A percentile compares a stretch with the other conserved stretches of the same genome.
phyloP scores from a whole-genome alignment of 1,284 basidiomycete genomes.

The Volvariella surrecta region DNA sequence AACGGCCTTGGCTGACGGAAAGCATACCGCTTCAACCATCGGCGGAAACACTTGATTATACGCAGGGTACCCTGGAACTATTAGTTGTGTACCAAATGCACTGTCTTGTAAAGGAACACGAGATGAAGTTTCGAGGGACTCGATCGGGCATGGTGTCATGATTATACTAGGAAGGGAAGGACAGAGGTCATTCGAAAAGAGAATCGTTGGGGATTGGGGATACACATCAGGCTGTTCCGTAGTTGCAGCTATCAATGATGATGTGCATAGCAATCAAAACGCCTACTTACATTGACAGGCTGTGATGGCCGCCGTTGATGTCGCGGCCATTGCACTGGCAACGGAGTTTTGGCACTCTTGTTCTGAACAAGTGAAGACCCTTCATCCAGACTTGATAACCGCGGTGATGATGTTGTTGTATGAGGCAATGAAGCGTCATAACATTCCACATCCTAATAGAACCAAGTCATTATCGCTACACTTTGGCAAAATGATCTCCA shows the following conservation, averaged over 20 bases:
- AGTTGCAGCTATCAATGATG: not conserved
- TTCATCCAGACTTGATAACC: not conserved
- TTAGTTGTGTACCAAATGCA: conserved; percentile 40
- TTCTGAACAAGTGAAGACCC: not conserved
- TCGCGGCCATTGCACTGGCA: conserved; percentile 10
- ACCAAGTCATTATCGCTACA: too few relatives aligned
- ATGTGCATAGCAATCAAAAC: not conserved
- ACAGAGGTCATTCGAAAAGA: too few relatives aligned
- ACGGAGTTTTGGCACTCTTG: conserved; percentile 2
- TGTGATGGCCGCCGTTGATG: conserved; percentile 18
- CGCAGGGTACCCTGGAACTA: conserved; percentile 39
- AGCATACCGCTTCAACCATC: conserved; percentile 13
- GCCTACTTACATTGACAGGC: conserved; percentile 15
- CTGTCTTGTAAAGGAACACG: conserved; percentile 47
- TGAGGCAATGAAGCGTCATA: too few relatives aligned
- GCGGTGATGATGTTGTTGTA: too few relatives aligned
- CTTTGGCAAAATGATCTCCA: too few relatives aligned
- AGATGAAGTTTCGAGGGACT: conserved; percentile 28
- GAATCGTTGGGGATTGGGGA: not conserved
- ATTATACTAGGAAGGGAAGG: conserved; percentile 39
- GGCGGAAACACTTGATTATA: conserved; percentile 44
- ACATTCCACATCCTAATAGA: too few relatives aligned
- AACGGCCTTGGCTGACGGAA: conserved; percentile 21
- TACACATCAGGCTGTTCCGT: not conserved
- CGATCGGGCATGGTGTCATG: conserved; percentile 36